Evolutionary conservation across 306 rosid species (phyloP).

Genomic region (Senna tora): DNA sequence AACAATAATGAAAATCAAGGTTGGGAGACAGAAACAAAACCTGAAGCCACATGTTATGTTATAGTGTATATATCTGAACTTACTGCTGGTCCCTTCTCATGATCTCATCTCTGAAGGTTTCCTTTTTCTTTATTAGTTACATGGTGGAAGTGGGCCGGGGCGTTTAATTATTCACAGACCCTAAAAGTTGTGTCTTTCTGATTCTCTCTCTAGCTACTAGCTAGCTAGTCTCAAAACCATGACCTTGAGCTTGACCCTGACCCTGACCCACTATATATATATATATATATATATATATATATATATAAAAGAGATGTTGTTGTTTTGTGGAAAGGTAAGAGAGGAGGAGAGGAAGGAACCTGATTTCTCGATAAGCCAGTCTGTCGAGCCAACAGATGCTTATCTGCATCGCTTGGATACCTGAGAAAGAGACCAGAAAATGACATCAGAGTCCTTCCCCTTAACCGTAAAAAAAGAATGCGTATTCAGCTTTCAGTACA

Average conservation of each 20-base stretch:
- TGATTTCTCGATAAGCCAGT: conserved; percentile 92
- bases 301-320: no score
- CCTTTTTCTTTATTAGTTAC: conserved; percentile 20
- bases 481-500: conserved; percentile 50
- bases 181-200: conserved; percentile 31
- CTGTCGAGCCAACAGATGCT: conserved; percentile 91
- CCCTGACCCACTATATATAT: no score
- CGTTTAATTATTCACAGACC: conserved; percentile 10
- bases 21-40: conserved; percentile 42
- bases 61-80: conserved; percentile 45
- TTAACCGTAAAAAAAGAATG: conserved; percentile 50
- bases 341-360: conserved; percentile 49
- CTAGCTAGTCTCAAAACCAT: not conserved
- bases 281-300: no score
- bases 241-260: no score
- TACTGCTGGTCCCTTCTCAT: conserved; percentile 57
- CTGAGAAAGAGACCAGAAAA: conserved; percentile 89
- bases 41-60: conserved; percentile 44
- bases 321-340: conserved; percentile 32
- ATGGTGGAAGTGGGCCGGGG: conserved; percentile 39
- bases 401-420: conserved; percentile 98
- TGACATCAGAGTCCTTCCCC: conserved; percentile 70
- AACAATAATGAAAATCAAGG: conserved; percentile 6
- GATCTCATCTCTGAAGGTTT: not conserved
- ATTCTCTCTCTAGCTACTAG: not conserved